These are phyloP conservation scores for Lichtheimia hyalospora DNA, from an alignment of 371 early-diverging fungal species.

Conservation along the genomic window DNA sequence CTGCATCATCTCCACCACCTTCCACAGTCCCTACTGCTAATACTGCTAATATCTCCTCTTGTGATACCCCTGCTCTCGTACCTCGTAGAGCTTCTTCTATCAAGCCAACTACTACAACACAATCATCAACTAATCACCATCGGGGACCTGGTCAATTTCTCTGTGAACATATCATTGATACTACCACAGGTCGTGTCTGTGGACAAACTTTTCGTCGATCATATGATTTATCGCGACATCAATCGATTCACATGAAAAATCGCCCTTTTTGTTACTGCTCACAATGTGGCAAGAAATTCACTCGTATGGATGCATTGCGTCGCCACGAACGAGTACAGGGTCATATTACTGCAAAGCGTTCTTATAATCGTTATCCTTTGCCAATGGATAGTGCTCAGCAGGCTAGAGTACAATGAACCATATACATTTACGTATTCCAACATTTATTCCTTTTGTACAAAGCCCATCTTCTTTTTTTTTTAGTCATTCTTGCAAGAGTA, in stretches of 20 bases:
- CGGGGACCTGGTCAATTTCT: constrained; percentile 10
- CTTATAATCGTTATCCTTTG: constrained; percentile 1
- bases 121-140: neutral
- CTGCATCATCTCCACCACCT: constrained; percentile 6
- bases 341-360: constrained; percentile 15
- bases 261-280: constrained; percentile 31
- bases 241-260: constrained; percentile 35
- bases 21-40: neutral
- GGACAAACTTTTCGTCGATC: constrained; percentile 32
- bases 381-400: constrained; percentile 17
- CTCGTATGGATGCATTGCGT: constrained; percentile 37
- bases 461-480: neutral
- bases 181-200: constrained; percentile 19
- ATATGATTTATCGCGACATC: constrained; percentile 35
- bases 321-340: constrained; percentile 41
- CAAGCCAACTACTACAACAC: neutral
- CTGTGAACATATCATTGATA: constrained; percentile 26
- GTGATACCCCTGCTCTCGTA: neutral
- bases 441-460: constrained; percentile 7
- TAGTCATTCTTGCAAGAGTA: constrained; percentile 3
- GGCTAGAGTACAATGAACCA: constrained; percentile 16
- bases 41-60: neutral
- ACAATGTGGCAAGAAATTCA: constrained; percentile 35
- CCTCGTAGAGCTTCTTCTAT: constrained; percentile 7
- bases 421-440: neutral